Evolutionary conservation across 2,329 filamentous ascomycete genomes (phyloP).

Genomic region (Geosmithia putterillii): DNA sequence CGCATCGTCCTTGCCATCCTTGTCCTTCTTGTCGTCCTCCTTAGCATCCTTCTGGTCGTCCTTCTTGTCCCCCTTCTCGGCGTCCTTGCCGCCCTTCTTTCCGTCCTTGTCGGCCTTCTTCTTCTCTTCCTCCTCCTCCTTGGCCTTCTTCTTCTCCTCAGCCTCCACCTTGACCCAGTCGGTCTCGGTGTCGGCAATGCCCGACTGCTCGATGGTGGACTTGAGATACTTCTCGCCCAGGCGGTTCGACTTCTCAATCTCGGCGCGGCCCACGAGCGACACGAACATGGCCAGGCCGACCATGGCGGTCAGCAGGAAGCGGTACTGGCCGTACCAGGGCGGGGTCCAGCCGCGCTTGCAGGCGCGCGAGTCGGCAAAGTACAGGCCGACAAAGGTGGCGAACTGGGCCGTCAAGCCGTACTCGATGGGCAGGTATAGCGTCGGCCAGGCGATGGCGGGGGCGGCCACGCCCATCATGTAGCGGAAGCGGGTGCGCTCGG

Average conservation of each 20-base stretch:
- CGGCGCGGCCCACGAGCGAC: conserved; percentile 70
- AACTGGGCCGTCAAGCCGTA: conserved; percentile 82
- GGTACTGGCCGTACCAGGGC: conserved; percentile 77
- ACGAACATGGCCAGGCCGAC: conserved; percentile 74
- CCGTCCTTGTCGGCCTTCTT: conserved; percentile 8
- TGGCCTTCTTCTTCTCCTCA: conserved; percentile 20
- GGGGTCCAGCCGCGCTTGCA: conserved; percentile 67
- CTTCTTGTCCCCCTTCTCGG: conserved; percentile 2
- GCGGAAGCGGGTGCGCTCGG: conserved; percentile 57
- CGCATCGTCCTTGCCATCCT: conserved; percentile 10
- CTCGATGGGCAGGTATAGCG: conserved; percentile 70
- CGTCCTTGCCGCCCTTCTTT: conserved; percentile 7
- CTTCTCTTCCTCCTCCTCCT: conserved; percentile 10
- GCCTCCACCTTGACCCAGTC: conserved; percentile 34
- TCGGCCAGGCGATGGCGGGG: conserved; percentile 79
- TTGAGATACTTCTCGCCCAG: conserved; percentile 20
- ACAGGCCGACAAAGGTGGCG: conserved; percentile 70
- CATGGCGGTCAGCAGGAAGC: conserved; percentile 83
- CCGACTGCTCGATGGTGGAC: conserved; percentile 22
- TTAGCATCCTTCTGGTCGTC: conserved; percentile 3
- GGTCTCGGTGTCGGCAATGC: conserved; percentile 20
- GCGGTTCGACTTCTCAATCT: conserved; percentile 37
- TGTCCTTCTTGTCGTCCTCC: conserved; percentile 4
- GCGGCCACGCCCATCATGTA: conserved; percentile 76
- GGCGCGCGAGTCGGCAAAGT: conserved; percentile 71